Evolutionary conservation across 345 rosid genomes (phyloP), one percentile per base, ranked within the genome.

Genomic region (Corchorus capsularis): DNA sequence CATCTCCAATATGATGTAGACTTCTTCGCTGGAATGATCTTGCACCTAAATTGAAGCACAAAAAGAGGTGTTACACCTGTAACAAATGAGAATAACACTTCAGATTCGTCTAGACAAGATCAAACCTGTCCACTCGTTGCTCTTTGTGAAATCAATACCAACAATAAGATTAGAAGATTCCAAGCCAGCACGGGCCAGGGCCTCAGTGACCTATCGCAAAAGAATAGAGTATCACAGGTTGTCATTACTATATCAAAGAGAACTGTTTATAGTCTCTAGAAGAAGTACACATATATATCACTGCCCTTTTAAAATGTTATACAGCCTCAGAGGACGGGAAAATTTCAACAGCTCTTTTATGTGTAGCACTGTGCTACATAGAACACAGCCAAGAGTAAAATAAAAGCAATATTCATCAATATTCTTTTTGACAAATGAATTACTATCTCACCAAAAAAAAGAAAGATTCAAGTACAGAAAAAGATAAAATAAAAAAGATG

Each of bases 91-190:
- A 3, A 63, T 57, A 32, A n/a, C 16, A 0, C 47, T 63, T 63
- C 9, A 63, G 39, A 67, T 47, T 4, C 19, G 22, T 67, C 56
- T 35, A 68, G 52, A 32, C 32, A 45, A 43, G 65, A 60, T 27
- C 65, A 52, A 78, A 88, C 96, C 96, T 83, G 93, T 91, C 96
- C 96, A 91, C 70, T 91, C 96, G 39, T 91, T 91, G 86, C 96
- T 91, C 82, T 89, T 91, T 32, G 96, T 89, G 89, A 91, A 89
- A 82, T 91, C 96, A 75, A 91, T 89, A 64, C 94, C 96, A 52
- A 91, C 91, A 67, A 91, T 91, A 75, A 91, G 94, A 80, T 91
- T 91, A 20, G 92, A 91, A 22, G 94, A 91, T 82, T 91, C 96
- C 71, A 91, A 75, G 43, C 96, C 96, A 73, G 93, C 88, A 37